Base-by-base conservation (phyloP, 2,329 filamentous ascomycete genomes). In the Fonsecaea monophora region DNA sequence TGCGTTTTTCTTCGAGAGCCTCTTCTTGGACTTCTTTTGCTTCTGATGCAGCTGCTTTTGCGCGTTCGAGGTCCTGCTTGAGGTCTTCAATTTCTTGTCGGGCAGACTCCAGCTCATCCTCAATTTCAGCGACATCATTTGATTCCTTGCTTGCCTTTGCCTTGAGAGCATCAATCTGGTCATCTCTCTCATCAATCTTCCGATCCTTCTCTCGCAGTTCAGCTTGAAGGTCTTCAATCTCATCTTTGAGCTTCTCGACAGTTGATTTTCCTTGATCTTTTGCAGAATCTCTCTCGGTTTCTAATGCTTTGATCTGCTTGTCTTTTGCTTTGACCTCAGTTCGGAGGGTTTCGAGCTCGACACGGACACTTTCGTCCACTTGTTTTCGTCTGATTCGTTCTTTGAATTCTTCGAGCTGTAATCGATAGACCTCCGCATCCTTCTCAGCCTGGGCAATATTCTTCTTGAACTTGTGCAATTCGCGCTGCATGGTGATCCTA, bases 381-480 rank as follows among this genome's bases (percentile, higher is more conserved):
- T 92, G 89, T 74, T 90, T 90, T 73, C 87, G 87, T 78, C 92
- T 92, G 62, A 92, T 85, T 74, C 90, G 91, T 67, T 96, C 91
- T 69, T 94, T 91, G 67, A 96, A 87, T 69, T 96, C 92, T 64
- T 89, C 81, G 71, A 97, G 88, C 76, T 97, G 92, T 73, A 90
- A 84, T 62, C 90, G 88, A 77, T 96, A 97, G 66, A 85, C 85
- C 75, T 97, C 94, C 2, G 98, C 84, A 68, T 97, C 92, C 71
- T 89, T 89, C 80, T 98, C 94, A 3, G 94, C 94, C 25, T 88
- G 86, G 21, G 87, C 87, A 10, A 99, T 83, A 48, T 90, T 90
- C 77, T 97, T 98, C 77, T 91, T 92, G 81, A 94, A 95, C 71
- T 89, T 89, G 72, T 91, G 88, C 18, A 99, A 84, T 73, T 99